Evolutionary conservation across 352 stramenopile genomes (phyloP), one percentile per base, ranked within the genome.

Genomic region (Globisporangium nodosum): DNA sequence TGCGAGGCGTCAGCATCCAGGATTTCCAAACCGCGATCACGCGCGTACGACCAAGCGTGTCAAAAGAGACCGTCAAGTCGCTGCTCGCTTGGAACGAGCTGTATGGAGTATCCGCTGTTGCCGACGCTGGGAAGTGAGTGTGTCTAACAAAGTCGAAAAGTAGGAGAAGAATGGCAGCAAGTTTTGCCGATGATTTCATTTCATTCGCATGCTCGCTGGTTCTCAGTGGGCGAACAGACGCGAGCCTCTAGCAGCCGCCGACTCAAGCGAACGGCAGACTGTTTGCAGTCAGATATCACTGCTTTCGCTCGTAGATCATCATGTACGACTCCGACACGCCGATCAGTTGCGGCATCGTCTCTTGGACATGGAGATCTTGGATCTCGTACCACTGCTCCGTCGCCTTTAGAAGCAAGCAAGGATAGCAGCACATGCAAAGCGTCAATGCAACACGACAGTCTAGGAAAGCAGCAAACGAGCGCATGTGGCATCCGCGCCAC

Each of bases 301-400:
- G 58, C 66, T 92, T 89, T 49, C 81, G 70, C 59, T 92, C 85
- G 70, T 96, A 97, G 56, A 96, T 83, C 74, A 96, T 86, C 72
- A 97, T 78, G 68, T 96, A 96, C 51, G 87, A 91, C 60, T 99
- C 96, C 39, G 88, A 98, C n/a, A 98, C 76, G 16, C 94, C 96
- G 66, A 99, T 99, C 43, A 98, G 84, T 71, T 99, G 96, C 13
- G 97, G 94, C 84, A 98, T 98, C 11, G 94, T 99, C 70, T 99
- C 92, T 56, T 96, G 85, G 8, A 99, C 96, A 56, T 98, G 90
- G 21, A 99, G 74, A 64, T 99, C 97, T 65, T 99, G 95, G 46
- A 99, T 97, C 64, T 99, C 97, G 69, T 99, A 99, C 97, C 96
- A 99, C 61, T 98, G 93, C 49, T 97, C 90, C 5, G 87, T 96